These are phyloP conservation scores for Tylopilus felleus DNA, from an alignment of 768 basidiomycete species.

Conservation along the genomic window DNA sequence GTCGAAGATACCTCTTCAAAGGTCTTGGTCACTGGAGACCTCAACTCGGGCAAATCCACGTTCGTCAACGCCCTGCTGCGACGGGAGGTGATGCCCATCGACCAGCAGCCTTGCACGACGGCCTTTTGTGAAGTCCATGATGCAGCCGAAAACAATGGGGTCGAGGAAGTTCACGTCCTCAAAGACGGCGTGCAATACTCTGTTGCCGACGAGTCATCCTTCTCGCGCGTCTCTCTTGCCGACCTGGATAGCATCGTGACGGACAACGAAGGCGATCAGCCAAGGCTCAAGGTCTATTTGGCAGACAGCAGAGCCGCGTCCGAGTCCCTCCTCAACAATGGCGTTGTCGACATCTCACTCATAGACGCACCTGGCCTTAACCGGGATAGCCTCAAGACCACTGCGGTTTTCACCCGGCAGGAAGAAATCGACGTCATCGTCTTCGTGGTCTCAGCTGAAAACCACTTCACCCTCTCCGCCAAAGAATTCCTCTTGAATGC, in stretches of 20 bases:
- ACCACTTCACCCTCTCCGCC: slow-evolving; percentile 95
- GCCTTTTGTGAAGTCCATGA: slow-evolving; percentile 97
- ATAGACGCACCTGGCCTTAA: slow-evolving; percentile 99
- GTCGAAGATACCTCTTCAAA: slow-evolving; percentile 91
- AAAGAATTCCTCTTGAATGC: slow-evolving; percentile 92
- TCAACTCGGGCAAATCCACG: slow-evolving; percentile 98
- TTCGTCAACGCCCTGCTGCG: slow-evolving; percentile 95
- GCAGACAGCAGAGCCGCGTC: slow-evolving; percentile 73
- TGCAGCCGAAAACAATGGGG: slow-evolving; percentile 72
- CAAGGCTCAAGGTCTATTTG: slow-evolving; percentile 84
- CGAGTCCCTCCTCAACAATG: slow-evolving; percentile 89
- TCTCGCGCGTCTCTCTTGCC: slow-evolving; percentile 57
- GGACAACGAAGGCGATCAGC: slow-evolving; percentile 51
- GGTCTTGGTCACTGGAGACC: slow-evolving; percentile 95
- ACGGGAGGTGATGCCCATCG: slow-evolving; percentile 90
- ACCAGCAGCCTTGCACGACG: slow-evolving; percentile 97
- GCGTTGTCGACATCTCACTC: slow-evolving; percentile 94
- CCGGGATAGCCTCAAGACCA: slow-evolving; percentile 91
- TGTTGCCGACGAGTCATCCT: slow-evolving; percentile 71
- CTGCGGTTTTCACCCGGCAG: slow-evolving; percentile 91
- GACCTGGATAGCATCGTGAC: slow-evolving; percentile 79
- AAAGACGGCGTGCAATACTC: slow-evolving; percentile 68
- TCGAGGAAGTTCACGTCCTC: slow-evolving; percentile 84
- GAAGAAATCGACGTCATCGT: slow-evolving; percentile 98
- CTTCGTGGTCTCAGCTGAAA: slow-evolving; percentile 96